Base-by-base conservation (phyloP, 169 alveolate species). In the Plasmodium relictum region DNA sequence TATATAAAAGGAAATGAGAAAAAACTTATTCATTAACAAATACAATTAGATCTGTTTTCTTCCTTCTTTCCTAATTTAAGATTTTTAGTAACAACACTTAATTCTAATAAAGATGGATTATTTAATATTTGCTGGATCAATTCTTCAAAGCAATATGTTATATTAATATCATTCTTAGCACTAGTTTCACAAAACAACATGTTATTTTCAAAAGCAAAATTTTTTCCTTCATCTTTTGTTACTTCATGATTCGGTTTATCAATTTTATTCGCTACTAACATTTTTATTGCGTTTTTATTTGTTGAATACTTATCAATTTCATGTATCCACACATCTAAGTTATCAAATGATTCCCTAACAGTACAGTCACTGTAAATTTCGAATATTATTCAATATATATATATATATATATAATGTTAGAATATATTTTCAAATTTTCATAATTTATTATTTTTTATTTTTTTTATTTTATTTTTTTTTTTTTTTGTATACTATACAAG, bases 401-500 rank as follows among this genome's bases (percentile, higher is more conserved):
- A 66, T 37, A 69, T 50, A 50, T 4, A 48, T 50, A 50, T 50
- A 50, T 50, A 50, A 44, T 50, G n/a, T 10, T 6, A 26, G 37
- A 26, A 37, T 37, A 37, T 26, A 7, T 63, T n/a, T 2, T 31
- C 18, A 26, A n/a, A 14, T 50, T 50, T 7, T 14, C 0, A 50
- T 50, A 50, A 2, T 5, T 50, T 14, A 14, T 9, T 45, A 45
- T 45, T 6, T 26, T 63, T 62, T 31, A 14, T 24, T 31, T 63
- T 63, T 63, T 31, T 24, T 16, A 16, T 44, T 52, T 42, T 24
- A 56, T 39, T 18, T 50, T 68, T 74, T 78, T 68, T 88, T 72
- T 91, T 91, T 63, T 97, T 94, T 31, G 96, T 93, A 93, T 97
- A 99, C 93, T 97, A 98, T 44, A 96, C 98, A 14, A 98, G 69